Percentiles rank a stretch among this genome's conserved stretches.
These are phyloP conservation scores for Blumeria hordei DNA, from an alignment of 2,329 filamentous ascomycete species.

Conservation along the genomic window DNA sequence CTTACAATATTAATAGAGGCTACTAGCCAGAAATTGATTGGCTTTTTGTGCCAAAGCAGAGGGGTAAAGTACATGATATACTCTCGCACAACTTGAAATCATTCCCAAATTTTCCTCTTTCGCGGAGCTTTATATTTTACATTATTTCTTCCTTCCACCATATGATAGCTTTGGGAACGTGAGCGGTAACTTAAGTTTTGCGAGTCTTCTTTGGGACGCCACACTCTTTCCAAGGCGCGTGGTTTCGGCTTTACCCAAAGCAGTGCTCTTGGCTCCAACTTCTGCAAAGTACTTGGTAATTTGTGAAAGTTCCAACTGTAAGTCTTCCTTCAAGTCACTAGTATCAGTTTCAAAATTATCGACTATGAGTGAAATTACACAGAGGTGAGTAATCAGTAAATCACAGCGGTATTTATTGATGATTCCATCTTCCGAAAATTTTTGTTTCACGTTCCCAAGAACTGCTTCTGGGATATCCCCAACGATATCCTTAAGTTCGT, in stretches of 20 bases:
- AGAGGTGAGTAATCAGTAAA: slow-evolving; percentile 48
- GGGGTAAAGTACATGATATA: no score
- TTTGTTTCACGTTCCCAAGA: slow-evolving; percentile 40
- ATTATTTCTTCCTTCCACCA: slow-evolving; percentile 8
- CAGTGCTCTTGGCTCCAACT: slow-evolving; percentile 40
- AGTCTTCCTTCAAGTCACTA: slow-evolving; percentile 42
- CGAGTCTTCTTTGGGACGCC: slow-evolving; percentile 35
- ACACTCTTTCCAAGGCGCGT: slow-evolving; percentile 34
- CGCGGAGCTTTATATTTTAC: not conserved
- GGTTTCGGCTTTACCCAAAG: slow-evolving; percentile 22
- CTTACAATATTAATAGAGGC: no score
- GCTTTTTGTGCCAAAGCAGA: no score
- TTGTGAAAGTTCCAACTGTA: slow-evolving; percentile 45
- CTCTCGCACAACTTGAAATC: no score
- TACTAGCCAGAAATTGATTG: no score
- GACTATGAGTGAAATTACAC: slow-evolving; percentile 43
- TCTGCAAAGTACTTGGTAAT: slow-evolving; percentile 52
- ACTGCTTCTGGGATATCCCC: slow-evolving; percentile 34
- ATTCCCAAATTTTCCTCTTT: no score
- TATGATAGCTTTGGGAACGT: slow-evolving; percentile 44
- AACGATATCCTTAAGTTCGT: slow-evolving; percentile 33
- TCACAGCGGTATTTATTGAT: slow-evolving; percentile 51
- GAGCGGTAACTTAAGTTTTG: slow-evolving; percentile 52
- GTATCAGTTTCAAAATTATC: slow-evolving; percentile 54
- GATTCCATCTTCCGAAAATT: slow-evolving; percentile 37